These are phyloP conservation scores for Sonneratia caseolaris DNA, from an alignment of 345 rosid genomes.

Conservation along the genomic window DNA sequence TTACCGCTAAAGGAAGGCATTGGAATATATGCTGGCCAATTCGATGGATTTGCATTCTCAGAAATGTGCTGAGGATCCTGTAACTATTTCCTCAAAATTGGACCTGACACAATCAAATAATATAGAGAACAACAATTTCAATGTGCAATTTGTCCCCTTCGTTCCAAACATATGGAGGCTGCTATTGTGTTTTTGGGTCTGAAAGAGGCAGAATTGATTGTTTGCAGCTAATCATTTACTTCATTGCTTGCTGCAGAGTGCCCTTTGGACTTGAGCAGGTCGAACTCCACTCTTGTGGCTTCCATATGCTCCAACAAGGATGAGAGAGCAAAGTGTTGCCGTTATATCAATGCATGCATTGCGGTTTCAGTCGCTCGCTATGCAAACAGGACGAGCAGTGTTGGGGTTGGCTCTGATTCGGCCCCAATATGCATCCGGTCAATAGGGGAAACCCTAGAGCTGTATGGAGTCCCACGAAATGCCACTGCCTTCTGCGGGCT, in stretches of 20 bases:
- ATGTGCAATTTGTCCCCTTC: neutral
- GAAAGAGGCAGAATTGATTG: neutral
- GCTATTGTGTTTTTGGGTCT: neutral
- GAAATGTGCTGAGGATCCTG: neutral
- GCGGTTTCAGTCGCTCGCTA: slow-evolving; percentile 67
- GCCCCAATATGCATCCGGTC: slow-evolving; percentile 47
- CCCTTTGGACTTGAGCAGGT: slow-evolving; percentile 68
- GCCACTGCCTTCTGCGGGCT: slow-evolving; percentile 74
- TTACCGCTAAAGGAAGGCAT: neutral
- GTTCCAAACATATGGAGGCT: neutral
- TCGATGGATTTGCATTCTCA: neutral
- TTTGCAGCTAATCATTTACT: neutral
- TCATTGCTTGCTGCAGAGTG: slow-evolving; percentile 43
- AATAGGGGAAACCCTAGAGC: slow-evolving; percentile 59
- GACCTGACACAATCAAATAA: neutral
- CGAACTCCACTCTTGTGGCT: slow-evolving; percentile 71
- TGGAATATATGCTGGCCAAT: neutral
- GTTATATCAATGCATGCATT: slow-evolving; percentile 79
- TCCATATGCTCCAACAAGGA: slow-evolving; percentile 50
- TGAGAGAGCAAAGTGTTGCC: slow-evolving; percentile 80
- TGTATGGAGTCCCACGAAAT: slow-evolving; percentile 70
- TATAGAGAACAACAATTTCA: neutral
- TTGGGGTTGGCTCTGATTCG: slow-evolving; percentile 52
- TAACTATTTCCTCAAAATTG: neutral
- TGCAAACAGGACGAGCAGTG: slow-evolving; percentile 55